A percentile compares a stretch with the other conserved stretches of the same genome.
These are phyloP conservation scores for Prunus yedoensis DNA, from an alignment of 331 rosid species.

Conservation along the genomic window DNA sequence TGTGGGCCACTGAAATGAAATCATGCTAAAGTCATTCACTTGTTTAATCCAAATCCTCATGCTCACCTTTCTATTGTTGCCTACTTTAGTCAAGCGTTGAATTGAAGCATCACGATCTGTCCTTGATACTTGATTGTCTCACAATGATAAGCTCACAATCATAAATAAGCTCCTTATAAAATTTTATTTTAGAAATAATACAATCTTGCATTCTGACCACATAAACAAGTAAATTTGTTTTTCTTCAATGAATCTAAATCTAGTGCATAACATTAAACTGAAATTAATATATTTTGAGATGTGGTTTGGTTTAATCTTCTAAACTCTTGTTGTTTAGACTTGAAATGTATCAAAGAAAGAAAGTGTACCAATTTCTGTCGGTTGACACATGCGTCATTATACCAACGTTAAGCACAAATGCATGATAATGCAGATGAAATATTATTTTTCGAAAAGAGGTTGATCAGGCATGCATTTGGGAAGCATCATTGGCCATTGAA, in stretches of 20 bases:
- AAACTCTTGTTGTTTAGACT: too few species aligned
- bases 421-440: too few species aligned
- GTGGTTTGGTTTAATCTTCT: too few species aligned
- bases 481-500: too few species aligned
- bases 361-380: too few species aligned
- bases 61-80: slow-evolving; percentile 2
- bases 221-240: not conserved
- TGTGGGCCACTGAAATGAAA: slow-evolving; percentile 14
- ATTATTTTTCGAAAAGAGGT: not conserved
- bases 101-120: not conserved
- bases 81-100: not conserved
- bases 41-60: slow-evolving; percentile 9
- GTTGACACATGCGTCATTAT: too few species aligned
- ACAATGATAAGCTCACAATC: slow-evolving; percentile 15
- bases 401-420: too few species aligned
- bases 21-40: slow-evolving; percentile 18
- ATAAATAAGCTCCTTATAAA: not conserved
- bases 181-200: not conserved
- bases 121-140: slow-evolving; percentile 7
- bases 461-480: not conserved
- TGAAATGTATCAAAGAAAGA: too few species aligned
- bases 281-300: too few species aligned
- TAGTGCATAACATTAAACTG: too few species aligned
- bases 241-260: not conserved
- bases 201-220: not conserved